Conservation (phyloP, 2,329 filamentous ascomycete species). For the Beauveria caledonica region DNA sequence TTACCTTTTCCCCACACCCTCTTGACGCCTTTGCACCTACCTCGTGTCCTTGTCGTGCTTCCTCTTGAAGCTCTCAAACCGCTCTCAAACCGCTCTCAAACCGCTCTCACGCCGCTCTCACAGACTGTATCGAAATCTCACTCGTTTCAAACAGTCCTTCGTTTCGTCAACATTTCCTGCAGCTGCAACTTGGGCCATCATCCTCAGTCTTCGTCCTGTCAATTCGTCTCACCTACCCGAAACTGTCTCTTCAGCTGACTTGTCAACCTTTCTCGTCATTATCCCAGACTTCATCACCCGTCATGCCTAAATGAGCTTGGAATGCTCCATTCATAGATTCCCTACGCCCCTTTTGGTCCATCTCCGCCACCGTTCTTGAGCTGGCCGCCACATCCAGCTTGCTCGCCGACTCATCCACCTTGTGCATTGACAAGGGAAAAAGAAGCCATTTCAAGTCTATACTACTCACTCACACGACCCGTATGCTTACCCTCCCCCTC, state of each 20-base stretch:
- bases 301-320: constrained; percentile 14
- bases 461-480: constrained; percentile 18
- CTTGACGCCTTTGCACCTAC: not conserved
- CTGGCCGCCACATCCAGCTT: constrained; percentile 33
- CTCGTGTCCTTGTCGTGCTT: not conserved
- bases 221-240: not conserved
- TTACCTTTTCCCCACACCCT: not conserved
- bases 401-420: not conserved
- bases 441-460: constrained; percentile 19
- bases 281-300: not conserved
- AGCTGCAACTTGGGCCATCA: not conserved
- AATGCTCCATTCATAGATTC: constrained; percentile 11
- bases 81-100: not conserved
- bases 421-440: not conserved
- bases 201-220: not conserved
- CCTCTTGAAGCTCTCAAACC: not conserved
- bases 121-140: not conserved
- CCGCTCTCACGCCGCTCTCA: not conserved
- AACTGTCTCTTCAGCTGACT: not conserved
- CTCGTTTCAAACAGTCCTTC: too few relatives aligned
- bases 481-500: not conserved
- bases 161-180: not conserved
- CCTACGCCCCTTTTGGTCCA: constrained; percentile 13
- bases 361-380: constrained; percentile 21
- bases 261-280: not conserved